Evolutionary conservation across 2,329 filamentous ascomycete genomes (phyloP), one percentile per base, ranked within the genome.

Genomic region (Penicillium sp.): DNA sequence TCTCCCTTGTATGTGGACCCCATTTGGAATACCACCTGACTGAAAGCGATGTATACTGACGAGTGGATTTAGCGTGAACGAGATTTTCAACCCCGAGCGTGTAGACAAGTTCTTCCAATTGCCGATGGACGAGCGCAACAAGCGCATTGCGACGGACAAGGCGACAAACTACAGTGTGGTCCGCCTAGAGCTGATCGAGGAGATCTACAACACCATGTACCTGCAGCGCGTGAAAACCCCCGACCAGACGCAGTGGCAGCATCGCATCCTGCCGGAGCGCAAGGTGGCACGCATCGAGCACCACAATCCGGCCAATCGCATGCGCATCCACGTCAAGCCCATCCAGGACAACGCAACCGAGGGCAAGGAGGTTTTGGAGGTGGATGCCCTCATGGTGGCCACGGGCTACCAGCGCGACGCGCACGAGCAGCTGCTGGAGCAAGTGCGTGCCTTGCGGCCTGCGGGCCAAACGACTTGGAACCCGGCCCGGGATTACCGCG

Each of bases 111-210:
- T 95, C 59, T 96, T 84, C 74, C 75, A 81, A 42, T 83, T 85
- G 57, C 76, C 85, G 0, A 73, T 83, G 1, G 75, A 77, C 39
- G 77, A 84, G 53, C 86, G 91, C 42, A 74, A 78, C 28, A 71
- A 74, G 12, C 75, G 76, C 24, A 75, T 95, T 44, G 73, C 77
- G 13, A 83, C 84, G 45, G 88, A 95, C 59, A 86, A 87, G 52
- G 84, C 83, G 27, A 97, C 92, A 53, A 97, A 97, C 75, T 97
- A 97, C 69, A 88, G 89, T 45, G 92, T 97, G 4, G 92, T 98
- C 3, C 84, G 92, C 6, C 80, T 95, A n/a, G 82, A 89, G 58
- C 81, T 97, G 44, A 88, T 97, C 50, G 92, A 97, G 70, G 81
- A 86, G 49, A 81, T 97, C 27, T 97, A 95, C 71, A 84, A 92